Base-by-base conservation (phyloP, 2,329 filamentous ascomycete species). In the Aureobasidium sp. region DNA sequence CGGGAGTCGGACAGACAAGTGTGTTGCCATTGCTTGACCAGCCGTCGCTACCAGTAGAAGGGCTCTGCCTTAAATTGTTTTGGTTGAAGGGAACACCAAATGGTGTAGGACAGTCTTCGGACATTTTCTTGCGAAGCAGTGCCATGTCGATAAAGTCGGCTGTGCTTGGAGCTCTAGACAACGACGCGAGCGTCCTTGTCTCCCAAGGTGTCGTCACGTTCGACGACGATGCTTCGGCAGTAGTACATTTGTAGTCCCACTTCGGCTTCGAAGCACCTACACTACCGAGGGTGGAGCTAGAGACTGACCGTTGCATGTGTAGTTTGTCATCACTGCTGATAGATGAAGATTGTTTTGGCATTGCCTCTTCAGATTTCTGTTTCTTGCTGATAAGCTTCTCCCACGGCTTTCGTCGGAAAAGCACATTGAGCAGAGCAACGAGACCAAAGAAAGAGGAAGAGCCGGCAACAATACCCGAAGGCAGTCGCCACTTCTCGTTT, bases 321-420 rank as follows among this genome's bases (percentile, higher is more conserved):
- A 34, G n/a, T 13, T 57, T 57, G 3, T 34, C 29, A 30, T 57
- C 29, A 29, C 13, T 47, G n/a, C 3, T 16, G 5, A 6, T 25
- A 1, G 39, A 16, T 8, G 27, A 27, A 36, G 14, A 6, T 36
- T 16, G 53, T 11, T 57, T 36, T 42, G n/a, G 14, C 14, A 27
- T 21, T 16, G 7, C 7, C 45, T 32, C 45, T 10, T 2, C 7
- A 16, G 29, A 9, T 16, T 36, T n/a, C 16, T 29, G 41, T 1
- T 45, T 36, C 30, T 57, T 57, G 10, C 27, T 27, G 5, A 29
- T 25, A 4, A 60, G 25, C 34, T 30, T 34, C 3, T 51, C 29
- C 58, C 58, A 60, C 4, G 47, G 58, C 37, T 32, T 51, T 37
- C 47, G 51, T 30, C 47, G 45, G 4, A 60, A 60, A 5, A 60